A percentile compares a stretch with the other conserved stretches of the same genome.
Conservation (phyloP, 306 rosid species). For the Carpinus fangiana region DNA sequence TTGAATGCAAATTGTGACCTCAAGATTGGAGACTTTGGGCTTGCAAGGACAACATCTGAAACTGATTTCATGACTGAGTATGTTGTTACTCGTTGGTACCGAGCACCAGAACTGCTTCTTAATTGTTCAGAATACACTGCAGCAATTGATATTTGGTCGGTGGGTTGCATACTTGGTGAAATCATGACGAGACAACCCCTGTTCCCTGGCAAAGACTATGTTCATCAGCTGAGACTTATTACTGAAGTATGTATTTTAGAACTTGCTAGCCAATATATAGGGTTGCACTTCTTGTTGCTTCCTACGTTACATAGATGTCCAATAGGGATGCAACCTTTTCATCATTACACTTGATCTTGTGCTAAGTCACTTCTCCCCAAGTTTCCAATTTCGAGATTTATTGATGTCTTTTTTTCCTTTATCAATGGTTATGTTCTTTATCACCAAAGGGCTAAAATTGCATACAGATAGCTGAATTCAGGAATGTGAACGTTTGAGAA, state of each 20-base stretch:
- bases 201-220: constrained; percentile 94
- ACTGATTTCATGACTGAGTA: constrained; percentile 99
- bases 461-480: constrained; percentile 4
- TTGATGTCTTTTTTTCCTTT: neutral
- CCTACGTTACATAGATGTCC: neutral
- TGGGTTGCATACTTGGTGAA: constrained; percentile 97
- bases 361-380: neutral
- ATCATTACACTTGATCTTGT: neutral
- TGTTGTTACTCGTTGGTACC: constrained; percentile 97
- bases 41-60: constrained; percentile 97
- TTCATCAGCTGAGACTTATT: constrained; percentile 90
- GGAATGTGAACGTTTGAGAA: neutral
- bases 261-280: neutral
- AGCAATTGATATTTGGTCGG: constrained; percentile 98
- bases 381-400: neutral
- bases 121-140: constrained; percentile 95
- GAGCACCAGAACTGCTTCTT: constrained; percentile 93
- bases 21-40: constrained; percentile 96
- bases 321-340: neutral
- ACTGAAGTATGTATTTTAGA: constrained; percentile 63
- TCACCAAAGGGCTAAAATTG: constrained; percentile 5
- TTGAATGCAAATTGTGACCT: constrained; percentile 96
- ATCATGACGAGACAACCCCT: constrained; percentile 81
- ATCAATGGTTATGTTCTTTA: constrained; percentile 8
- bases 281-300: neutral